A percentile compares a stretch with the other conserved stretches of the same genome.
Conservation (phyloP, 768 basidiomycete genomes). For the Strobilomyces echinocephalus region DNA sequence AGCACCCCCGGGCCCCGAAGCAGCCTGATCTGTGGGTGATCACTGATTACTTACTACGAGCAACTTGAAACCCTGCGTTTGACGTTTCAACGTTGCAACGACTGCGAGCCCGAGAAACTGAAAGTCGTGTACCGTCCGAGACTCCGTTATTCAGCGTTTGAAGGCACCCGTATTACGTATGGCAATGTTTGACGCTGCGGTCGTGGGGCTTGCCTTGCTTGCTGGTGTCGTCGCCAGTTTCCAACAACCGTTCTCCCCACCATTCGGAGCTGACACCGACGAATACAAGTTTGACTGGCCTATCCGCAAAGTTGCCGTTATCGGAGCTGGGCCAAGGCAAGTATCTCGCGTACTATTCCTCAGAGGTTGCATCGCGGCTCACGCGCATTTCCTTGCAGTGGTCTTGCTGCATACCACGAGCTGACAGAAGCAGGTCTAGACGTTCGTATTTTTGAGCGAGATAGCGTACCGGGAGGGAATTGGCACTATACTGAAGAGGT, state of each 20-base stretch:
- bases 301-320: not conserved
- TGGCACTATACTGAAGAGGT: slow-evolving; percentile 19
- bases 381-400: slow-evolving; percentile 1
- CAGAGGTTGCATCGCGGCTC: not conserved
- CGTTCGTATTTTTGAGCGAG: slow-evolving; percentile 17
- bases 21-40: too few relatives aligned
- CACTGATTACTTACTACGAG: too few relatives aligned
- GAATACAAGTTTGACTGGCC: slow-evolving; percentile 13
- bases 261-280: not conserved
- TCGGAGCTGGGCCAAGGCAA: slow-evolving; percentile 16
- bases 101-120: too few relatives aligned
- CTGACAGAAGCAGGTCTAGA: slow-evolving; percentile 14
- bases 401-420: slow-evolving; percentile 10
- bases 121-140: too few relatives aligned
- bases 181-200: too few relatives aligned
- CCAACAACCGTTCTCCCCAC: slow-evolving; percentile 3
- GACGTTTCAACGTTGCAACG: too few relatives aligned
- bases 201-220: not conserved
- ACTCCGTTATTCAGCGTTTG: too few relatives aligned
- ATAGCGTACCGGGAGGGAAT: slow-evolving; percentile 8
- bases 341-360: not conserved
- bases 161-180: too few relatives aligned
- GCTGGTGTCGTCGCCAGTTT: not conserved
- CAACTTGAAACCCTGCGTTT: too few relatives aligned
- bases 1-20: too few relatives aligned